These are phyloP conservation scores for Phytophthora melonis DNA, from an alignment of 352 stramenopile species.

Conservation along the genomic window DNA sequence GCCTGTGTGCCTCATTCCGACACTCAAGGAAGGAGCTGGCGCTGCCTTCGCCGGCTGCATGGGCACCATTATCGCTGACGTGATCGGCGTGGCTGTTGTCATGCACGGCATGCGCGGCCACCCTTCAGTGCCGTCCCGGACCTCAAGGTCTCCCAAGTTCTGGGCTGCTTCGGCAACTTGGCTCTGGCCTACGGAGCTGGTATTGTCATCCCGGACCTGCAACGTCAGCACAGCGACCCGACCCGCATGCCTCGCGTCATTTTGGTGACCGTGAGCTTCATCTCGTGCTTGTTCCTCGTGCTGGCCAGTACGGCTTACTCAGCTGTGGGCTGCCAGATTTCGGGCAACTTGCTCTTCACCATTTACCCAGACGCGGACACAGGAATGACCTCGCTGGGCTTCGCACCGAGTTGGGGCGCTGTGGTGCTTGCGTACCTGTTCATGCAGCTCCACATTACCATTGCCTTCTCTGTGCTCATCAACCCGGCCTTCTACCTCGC, in stretches of 20 bases:
- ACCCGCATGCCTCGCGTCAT: constrained; percentile 59
- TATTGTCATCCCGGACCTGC: constrained; percentile 59
- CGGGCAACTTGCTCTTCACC: no score
- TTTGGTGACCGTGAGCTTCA: constrained; percentile 44
- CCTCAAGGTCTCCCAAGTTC: constrained; percentile 49
- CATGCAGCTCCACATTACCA: constrained; percentile 70
- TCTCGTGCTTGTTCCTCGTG: constrained; percentile 25
- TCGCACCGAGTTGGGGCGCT: constrained; percentile 44
- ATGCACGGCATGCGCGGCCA: constrained; percentile 49
- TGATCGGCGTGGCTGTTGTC: constrained; percentile 49
- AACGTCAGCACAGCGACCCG: constrained; percentile 60
- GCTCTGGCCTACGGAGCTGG: constrained; percentile 60
- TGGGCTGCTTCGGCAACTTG: constrained; percentile 57
- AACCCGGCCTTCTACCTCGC: constrained; percentile 61
- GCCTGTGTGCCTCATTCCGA: constrained; percentile 56
- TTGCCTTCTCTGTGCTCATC: constrained; percentile 62
- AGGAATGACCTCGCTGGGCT: constrained; percentile 47
- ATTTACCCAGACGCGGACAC: constrained; percentile 18
- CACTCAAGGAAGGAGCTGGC: constrained; percentile 54
- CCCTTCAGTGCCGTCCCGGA: constrained; percentile 43
- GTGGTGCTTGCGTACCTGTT: constrained; percentile 56
- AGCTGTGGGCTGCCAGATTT: no score
- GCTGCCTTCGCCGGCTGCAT: constrained; percentile 52
- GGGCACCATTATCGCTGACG: constrained; percentile 56
- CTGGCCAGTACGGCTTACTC: no score